These are phyloP conservation scores for Penium margaritaceum DNA, from an alignment of 139 green algal genomes.

Conservation along the genomic window DNA sequence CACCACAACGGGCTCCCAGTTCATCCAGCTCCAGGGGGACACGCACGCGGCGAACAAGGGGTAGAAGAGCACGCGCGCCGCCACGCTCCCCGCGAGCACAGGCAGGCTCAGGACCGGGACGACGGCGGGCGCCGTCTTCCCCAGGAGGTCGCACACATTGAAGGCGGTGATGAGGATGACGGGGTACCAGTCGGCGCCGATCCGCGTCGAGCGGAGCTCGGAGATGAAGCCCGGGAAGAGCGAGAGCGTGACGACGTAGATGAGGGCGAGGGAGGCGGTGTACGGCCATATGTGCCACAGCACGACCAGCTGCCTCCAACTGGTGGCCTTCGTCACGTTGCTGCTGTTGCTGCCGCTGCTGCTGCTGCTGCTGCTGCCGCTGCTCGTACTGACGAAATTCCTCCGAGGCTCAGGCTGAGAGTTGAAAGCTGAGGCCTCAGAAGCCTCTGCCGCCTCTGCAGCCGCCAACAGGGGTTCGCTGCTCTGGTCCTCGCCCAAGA, in stretches of 20 bases:
- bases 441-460: too few species aligned
- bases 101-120: neutral
- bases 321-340: too few species aligned
- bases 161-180: conserved; percentile 52
- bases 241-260: conserved; percentile 60
- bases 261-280: neutral
- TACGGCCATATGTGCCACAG: conserved; percentile 15
- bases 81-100: neutral
- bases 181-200: conserved; percentile 79
- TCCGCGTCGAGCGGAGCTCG: conserved; percentile 58
- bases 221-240: conserved; percentile 86
- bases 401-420: too few species aligned
- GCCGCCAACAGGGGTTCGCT: too few species aligned
- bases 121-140: conserved; percentile 28
- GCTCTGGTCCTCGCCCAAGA: too few species aligned
- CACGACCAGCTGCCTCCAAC: conserved; percentile 14
- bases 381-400: too few species aligned
- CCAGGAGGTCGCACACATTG: conserved; percentile 35
- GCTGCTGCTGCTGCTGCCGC: too few species aligned
- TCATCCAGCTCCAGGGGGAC: too few species aligned
- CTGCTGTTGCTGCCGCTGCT: too few species aligned
- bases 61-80: conserved; percentile 53
- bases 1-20: too few species aligned
- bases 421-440: too few species aligned
- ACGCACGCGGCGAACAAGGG: conserved; percentile 48